These are phyloP conservation scores for Besnoitia besnoiti DNA, from an alignment of 169 alveolate genomes.

Conservation along the genomic window DNA sequence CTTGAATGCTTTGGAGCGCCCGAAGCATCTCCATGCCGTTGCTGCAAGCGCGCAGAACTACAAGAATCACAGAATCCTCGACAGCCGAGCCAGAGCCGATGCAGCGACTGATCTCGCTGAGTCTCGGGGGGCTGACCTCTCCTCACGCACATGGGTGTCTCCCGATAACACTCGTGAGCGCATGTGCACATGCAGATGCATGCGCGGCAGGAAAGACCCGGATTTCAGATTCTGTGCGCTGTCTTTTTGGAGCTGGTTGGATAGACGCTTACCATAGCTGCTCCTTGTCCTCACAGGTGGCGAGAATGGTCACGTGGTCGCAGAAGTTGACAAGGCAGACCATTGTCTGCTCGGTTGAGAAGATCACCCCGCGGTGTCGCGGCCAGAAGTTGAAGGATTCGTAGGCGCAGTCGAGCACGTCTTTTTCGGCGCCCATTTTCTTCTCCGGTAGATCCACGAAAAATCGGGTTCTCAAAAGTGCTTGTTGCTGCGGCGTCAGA, in stretches of 20 bases:
- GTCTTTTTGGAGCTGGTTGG: too few relatives aligned
- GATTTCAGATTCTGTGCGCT: too few relatives aligned
- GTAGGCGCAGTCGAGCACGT: constrained; percentile 31
- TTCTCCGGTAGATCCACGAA: constrained; percentile 20
- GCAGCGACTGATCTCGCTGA: too few relatives aligned
- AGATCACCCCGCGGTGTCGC: constrained; percentile 26
- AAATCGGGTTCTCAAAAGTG: neutral
- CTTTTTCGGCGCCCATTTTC: neutral
- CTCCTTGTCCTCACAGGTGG: constrained; percentile 32
- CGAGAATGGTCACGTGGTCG: constrained; percentile 43
- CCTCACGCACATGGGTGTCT: too few relatives aligned
- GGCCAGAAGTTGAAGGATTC: constrained; percentile 43
- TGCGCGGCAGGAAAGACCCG: too few relatives aligned
- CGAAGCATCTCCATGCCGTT: constrained; percentile 33
- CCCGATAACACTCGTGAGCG: too few relatives aligned
- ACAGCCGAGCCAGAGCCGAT: too few relatives aligned
- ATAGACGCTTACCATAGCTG: constrained; percentile 27
- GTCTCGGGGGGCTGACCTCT: too few relatives aligned
- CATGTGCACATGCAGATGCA: too few relatives aligned
- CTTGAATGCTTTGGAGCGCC: constrained; percentile 13
- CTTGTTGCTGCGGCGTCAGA: constrained; percentile 7
- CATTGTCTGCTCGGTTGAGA: constrained; percentile 34
- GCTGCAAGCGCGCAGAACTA: neutral
- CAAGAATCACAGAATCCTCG: neutral
- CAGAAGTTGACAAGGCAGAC: constrained; percentile 28